These are phyloP conservation scores for Daldinia grandis DNA, from an alignment of 495 filamentous ascomycete genomes.

Conservation along the genomic window DNA sequence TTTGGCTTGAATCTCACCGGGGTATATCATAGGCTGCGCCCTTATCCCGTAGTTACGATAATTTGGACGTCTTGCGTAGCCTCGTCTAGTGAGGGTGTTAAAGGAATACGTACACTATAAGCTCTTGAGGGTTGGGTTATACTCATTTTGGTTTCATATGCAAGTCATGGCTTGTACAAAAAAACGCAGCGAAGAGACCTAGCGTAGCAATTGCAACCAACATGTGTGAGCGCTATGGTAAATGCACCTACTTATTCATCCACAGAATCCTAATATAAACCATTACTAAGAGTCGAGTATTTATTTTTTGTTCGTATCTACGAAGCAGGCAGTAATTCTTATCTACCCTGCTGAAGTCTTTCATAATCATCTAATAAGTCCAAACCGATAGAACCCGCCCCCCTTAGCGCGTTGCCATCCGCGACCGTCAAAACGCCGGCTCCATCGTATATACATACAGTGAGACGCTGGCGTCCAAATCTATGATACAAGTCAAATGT, in stretches of 20 bases:
- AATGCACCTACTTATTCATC: background rate
- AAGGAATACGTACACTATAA: background rate
- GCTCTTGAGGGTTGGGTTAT: background rate
- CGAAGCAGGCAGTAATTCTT: conserved; percentile 20
- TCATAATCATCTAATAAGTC: conserved; percentile 28
- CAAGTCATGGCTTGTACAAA: background rate
- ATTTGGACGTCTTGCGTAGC: background rate
- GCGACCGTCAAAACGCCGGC: conserved; percentile 39
- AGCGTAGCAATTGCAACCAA: too few relatives aligned
- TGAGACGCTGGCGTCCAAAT: conserved; percentile 19
- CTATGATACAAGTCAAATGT: conserved; percentile 13
- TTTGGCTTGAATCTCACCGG: background rate
- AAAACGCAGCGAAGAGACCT: background rate
- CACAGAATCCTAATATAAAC: background rate
- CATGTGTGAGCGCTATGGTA: background rate
- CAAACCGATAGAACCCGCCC: conserved; percentile 23
- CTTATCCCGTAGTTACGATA: background rate
- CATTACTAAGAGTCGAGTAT: conserved; percentile 34
- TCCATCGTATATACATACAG: conserved; percentile 40
- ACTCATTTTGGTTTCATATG: background rate
- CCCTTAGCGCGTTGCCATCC: conserved; percentile 15
- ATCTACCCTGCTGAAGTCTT: conserved; percentile 19
- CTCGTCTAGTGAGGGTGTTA: background rate
- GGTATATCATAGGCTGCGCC: background rate
- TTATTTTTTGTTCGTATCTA: conserved; percentile 18